A percentile compares a stretch with the other conserved stretches of the same genome.
These are phyloP conservation scores for Hordeum vulgare DNA, from an alignment of 176 grass and related monocot species.

Conservation along the genomic window DNA sequence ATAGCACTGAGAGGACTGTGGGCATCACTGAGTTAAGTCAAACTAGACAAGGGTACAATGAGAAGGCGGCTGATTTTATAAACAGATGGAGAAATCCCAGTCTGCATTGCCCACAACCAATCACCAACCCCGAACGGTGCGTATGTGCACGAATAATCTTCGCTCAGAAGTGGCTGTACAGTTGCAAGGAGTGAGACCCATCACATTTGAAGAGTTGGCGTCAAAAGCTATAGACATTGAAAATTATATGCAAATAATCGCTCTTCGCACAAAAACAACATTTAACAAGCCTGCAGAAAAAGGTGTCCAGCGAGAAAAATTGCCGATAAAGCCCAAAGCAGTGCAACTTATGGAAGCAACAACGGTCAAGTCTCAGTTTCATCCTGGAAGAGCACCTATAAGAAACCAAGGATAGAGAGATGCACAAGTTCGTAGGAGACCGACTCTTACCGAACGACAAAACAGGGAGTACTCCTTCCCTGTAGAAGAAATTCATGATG, in stretches of 20 bases:
- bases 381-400: accelerated
- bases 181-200: neutral
- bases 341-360: neutral
- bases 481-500: neutral
- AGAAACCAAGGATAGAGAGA: neutral
- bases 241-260: neutral
- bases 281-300: neutral
- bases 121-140: neutral
- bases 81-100: no score
- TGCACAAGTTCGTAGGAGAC: neutral
- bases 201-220: no score
- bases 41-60: no score
- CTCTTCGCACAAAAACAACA: neutral
- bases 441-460: neutral
- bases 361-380: accelerated
- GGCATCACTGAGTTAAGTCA: no score
- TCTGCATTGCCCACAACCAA: neutral
- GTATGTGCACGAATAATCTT: neutral
- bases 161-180: neutral
- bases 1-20: no score
- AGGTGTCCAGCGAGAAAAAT: neutral
- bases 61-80: no score
- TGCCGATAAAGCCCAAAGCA: neutral
- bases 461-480: neutral
- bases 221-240: neutral